Evolutionary conservation across 129 eudicot species (phyloP), one percentile per base, ranked within the genome.

Genomic region (Escallonia herrerae): DNA sequence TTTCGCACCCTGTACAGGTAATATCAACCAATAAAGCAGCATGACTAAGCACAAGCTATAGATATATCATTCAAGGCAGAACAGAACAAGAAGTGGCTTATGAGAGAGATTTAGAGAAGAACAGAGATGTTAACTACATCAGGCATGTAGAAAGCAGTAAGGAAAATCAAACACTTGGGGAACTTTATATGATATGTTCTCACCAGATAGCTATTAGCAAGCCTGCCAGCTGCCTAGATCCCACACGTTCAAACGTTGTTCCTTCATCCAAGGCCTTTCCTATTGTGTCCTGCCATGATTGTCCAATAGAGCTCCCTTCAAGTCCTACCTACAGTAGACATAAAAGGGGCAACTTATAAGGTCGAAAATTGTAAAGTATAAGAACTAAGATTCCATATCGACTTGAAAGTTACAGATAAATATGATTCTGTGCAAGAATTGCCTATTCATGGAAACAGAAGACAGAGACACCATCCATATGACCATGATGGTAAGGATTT

Each of bases 221-320:
- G 44, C 80, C 96, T 3, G 96, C 99, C 10, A 93, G 83, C 74
- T 93, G 99, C 74, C 99, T 70, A 5, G 96, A 86, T 48, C 99
- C 99, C 62, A 89, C 93, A 45, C 99, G 96, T 76, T 89, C 99
- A 62, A 93, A 93, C 46, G 76, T 71, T 38, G 84, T 61, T 62
- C 89, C 95, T 86, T 93, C 99, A 47, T 86, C 95, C 77, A 93
- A 78, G 8, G 85, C 81, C 81, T 86, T 93, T 53, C 99, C 99
- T 40, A 93, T 86, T 5, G 94, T 84, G 64, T 93, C 99, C 71
- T 88, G 99, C 99, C 99, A 93, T 82, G 81, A 80, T 63, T 86
- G 90, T 68, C 99, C 99, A 46, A 83, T 83, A 58, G 96, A 55
- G 75, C 99, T 93, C 76, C 99, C 99, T 88, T 93, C 99, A 71